Evolutionary conservation across 345 rosid species (phyloP), one percentile per base, ranked within the genome.

Genomic region (Brassica rapa): DNA sequence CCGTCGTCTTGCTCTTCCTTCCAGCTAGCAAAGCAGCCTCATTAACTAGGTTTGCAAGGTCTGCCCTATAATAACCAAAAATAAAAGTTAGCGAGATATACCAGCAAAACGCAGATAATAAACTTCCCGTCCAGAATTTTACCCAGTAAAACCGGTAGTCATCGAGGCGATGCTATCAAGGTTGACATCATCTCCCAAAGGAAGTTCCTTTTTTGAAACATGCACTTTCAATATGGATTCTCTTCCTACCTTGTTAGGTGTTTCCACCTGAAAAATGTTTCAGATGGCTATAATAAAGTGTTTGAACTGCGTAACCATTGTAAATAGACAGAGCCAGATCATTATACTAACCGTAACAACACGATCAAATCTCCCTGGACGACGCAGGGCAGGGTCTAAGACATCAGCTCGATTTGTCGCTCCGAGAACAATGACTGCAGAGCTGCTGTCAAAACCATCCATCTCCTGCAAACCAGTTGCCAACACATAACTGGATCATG

Each of bases 111-210:
- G 14, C 12, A 41, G 11, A 24, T 11, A 51, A 59, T 24, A 59
- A 59, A 24, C 6, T 65, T 63, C 41, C 12, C 11, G 7, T 57
- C 32, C 46, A 25, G 21, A 75, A 49, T 35, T 43, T 71, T 89
- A 94, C 98, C 98, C 98, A 65, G 97, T 94, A 82, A 92, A 94
- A 76, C 99, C 98, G 73, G 97, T 88, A 23, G 98, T 95, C 98
- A 95, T 93, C 4, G 94, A 86, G 77, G 99, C 99, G 81, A 95
- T 88, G 64, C 77, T 86, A 75, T 83, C 77, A 16, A 95, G 92
- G 83, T 89, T 82, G 71, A 95, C 92, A 74, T 91, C 92, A 29
- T 88, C 86, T 24, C 87, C 90, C 88, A 72, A 66, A 68, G 98
- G 98, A 85, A 94, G 90, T 71, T 89, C 97, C 77, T 89, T 92